Percentiles rank a stretch among this genome's conserved stretches.
phyloP scores from a whole-genome alignment of 140 eudicot genomes.

The Senecio squalidus region DNA sequence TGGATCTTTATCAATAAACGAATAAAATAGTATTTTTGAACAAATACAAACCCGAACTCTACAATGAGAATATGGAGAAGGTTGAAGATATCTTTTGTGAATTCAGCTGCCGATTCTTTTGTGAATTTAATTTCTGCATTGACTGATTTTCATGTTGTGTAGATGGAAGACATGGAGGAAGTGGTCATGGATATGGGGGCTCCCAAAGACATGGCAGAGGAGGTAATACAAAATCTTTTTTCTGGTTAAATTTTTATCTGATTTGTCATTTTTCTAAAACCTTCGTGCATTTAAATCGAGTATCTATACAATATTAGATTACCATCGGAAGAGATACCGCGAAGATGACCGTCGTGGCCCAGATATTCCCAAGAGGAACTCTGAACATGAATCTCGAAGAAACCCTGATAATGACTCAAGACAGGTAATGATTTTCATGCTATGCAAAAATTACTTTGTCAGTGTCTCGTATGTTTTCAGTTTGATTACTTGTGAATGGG shows the following conservation, averaged over 20 bases:
- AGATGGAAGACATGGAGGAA: slow-evolving; percentile 78
- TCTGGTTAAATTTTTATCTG: not conserved
- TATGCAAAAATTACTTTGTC: not conserved
- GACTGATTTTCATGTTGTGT: slow-evolving; percentile 16
- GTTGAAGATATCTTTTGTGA: not conserved
- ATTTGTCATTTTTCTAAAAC: not conserved
- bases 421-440: slow-evolving; percentile 42
- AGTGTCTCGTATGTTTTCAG: not conserved
- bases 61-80: not conserved
- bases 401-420: slow-evolving; percentile 70
- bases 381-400: slow-evolving; percentile 64
- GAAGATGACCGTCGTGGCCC: slow-evolving; percentile 82
- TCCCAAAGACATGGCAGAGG: slow-evolving; percentile 85
- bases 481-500: not conserved
- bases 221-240: slow-evolving; percentile 8
- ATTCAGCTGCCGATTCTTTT: not conserved
- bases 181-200: slow-evolving; percentile 55
- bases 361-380: slow-evolving; percentile 54
- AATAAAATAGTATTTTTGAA: not conserved
- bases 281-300: not conserved
- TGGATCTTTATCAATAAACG: not conserved
- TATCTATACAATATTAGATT: slow-evolving; percentile 33
- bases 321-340: slow-evolving; percentile 69
- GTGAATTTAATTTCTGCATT: not conserved
- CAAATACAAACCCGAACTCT: not conserved